Percentiles rank a stretch among this genome's conserved stretches.
Conservation (phyloP, 352 stramenopile species). For the Phytophthora sp. region DNA sequence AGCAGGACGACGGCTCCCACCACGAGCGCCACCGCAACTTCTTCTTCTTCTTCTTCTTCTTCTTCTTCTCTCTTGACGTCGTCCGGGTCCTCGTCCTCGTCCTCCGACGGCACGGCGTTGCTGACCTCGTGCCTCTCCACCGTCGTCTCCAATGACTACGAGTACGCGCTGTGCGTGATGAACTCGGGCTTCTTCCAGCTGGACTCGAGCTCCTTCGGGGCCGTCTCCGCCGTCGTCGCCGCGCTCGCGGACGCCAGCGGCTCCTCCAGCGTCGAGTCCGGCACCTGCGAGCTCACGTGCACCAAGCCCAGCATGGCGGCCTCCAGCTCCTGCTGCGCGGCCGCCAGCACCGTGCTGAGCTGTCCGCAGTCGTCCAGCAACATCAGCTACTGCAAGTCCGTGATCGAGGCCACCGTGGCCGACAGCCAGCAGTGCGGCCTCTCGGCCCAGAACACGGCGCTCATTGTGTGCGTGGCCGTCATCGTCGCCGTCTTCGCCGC, state of each 20-base stretch:
- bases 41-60: background rate
- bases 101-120: slow-evolving; percentile 21
- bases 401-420: slow-evolving; percentile 47
- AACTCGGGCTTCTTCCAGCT: slow-evolving; percentile 69
- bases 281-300: slow-evolving; percentile 40
- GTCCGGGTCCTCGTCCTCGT: slow-evolving; percentile 9
- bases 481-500: slow-evolving; percentile 28
- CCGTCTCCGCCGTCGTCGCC: slow-evolving; percentile 3
- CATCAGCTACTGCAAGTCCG: slow-evolving; percentile 41
- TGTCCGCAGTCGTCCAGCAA: slow-evolving; percentile 36
- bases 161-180: slow-evolving; percentile 68
- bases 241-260: slow-evolving; percentile 15
- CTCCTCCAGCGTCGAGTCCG: slow-evolving; percentile 10
- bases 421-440: slow-evolving; percentile 46
- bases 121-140: slow-evolving; percentile 44
- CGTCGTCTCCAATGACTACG: slow-evolving; percentile 43
- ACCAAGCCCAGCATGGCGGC: slow-evolving; percentile 32
- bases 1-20: background rate
- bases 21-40: background rate
- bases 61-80: slow-evolving; percentile 15
- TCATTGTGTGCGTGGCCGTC: slow-evolving; percentile 32
- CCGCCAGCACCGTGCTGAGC: slow-evolving; percentile 15
- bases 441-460: slow-evolving; percentile 32
- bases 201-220: slow-evolving; percentile 9
- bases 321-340: slow-evolving; percentile 46